Conservation (phyloP, 371 early-diverging fungal species). For the Zopfochytrium polystomum region DNA sequence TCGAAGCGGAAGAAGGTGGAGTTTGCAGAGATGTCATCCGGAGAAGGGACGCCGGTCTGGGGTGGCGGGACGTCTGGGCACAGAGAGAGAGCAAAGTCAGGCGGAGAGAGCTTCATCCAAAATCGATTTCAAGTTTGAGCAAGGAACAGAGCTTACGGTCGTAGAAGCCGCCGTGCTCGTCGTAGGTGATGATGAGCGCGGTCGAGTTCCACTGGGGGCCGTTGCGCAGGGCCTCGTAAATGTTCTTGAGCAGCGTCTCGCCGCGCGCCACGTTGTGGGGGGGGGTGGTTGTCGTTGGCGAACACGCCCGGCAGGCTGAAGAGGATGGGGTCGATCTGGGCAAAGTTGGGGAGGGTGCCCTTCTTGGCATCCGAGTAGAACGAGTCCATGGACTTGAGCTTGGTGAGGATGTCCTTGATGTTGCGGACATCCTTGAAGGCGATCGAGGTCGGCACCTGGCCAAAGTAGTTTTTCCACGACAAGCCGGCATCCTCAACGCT, state of each 20-base stretch:
- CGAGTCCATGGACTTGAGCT: neutral
- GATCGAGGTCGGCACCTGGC: conserved; percentile 19
- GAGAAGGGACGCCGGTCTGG: too few species aligned
- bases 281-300: conserved; percentile 28
- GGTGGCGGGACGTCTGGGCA: too few species aligned
- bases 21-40: neutral
- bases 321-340: conserved; percentile 25
- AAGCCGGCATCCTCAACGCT: conserved; percentile 12
- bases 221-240: conserved; percentile 32
- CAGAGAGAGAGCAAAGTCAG: too few species aligned
- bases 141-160: conserved; percentile 37
- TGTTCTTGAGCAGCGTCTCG: conserved; percentile 24
- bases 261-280: conserved; percentile 23
- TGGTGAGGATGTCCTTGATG: neutral
- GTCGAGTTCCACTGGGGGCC: conserved; percentile 36
- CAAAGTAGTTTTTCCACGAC: conserved; percentile 29
- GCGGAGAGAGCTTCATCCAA: conserved; percentile 25
- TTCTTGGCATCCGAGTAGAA: conserved; percentile 24
- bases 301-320: conserved; percentile 6
- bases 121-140: conserved; percentile 14
- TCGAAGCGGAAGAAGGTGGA: conserved; percentile 32
- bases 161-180: conserved; percentile 41
- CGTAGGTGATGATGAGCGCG: conserved; percentile 31
- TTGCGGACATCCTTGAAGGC: conserved; percentile 15
- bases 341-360: conserved; percentile 21